A percentile compares a stretch with the other conserved stretches of the same genome.
These are phyloP conservation scores for Colletotrichum lini DNA, from an alignment of 2,329 filamentous ascomycete species.

Conservation along the genomic window DNA sequence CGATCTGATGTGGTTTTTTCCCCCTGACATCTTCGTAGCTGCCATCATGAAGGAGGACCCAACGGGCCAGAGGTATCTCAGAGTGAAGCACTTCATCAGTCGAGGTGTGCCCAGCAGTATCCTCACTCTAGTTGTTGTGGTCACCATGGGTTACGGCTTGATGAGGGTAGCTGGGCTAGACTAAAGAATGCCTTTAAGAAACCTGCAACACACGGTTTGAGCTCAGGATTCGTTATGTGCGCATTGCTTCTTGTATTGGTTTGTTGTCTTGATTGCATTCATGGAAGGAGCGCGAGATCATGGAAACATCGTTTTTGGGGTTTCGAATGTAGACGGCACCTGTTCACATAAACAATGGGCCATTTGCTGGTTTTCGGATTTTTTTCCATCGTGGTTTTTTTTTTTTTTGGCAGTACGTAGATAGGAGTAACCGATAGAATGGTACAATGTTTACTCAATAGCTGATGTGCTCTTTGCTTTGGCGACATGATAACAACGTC, in stretches of 20 bases:
- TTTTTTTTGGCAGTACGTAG: not conserved
- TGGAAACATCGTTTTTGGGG: not conserved
- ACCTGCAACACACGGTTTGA: conserved; percentile 1
- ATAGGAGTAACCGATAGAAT: conserved; percentile 6
- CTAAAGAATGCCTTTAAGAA: conserved; percentile 46
- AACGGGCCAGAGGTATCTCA: conserved; percentile 90
- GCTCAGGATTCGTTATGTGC: not conserved
- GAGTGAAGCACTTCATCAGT: conserved; percentile 94
- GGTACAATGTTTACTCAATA: conserved; percentile 11
- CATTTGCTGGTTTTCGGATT: too few species aligned
- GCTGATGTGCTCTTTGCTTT: not conserved
- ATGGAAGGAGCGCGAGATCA: not conserved
- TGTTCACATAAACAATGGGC: not conserved
- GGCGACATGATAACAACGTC: not conserved
- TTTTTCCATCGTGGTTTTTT: not conserved
- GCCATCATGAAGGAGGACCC: conserved; percentile 99
- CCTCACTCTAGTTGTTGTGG: conserved; percentile 83
- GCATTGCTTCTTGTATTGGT: not conserved
- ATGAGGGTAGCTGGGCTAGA: conserved; percentile 83
- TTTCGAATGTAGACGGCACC: not conserved
- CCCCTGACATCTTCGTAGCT: conserved; percentile 64
- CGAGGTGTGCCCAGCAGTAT: conserved; percentile 91
- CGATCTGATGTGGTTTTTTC: not conserved
- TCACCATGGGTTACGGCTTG: conserved; percentile 90
- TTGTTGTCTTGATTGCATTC: conserved; percentile 2